Evolutionary conservation across 257 asterid genomes (phyloP), one percentile per base, ranked within the genome.

Genomic region (Penstemon davidsonii): DNA sequence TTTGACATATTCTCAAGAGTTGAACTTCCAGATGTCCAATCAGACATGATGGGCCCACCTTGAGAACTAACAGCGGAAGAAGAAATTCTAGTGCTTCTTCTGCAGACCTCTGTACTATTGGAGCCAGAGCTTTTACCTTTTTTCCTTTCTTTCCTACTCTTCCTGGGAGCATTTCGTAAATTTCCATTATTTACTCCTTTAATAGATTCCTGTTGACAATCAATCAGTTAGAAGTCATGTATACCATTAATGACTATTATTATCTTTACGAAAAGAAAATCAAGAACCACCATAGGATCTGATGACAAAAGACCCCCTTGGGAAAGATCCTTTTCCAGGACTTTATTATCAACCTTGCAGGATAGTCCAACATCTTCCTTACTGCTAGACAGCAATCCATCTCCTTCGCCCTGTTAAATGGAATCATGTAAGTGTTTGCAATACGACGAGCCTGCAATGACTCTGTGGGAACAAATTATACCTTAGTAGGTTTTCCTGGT

Each of bases 141-240:
- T 76, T 84, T 91, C 64, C 85, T 88, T 71, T 83, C 95, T 85
- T 82, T 90, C 85, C 81, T 86, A 78, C 79, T 85, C 95, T 85
- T 94, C 80, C 85, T 83, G 67, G 86, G 41, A 75, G 83, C 86
- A 85, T 78, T 77, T 79, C 81, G 82, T 15, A 64, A 73, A 67
- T 81, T 80, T 76, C 80, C 88, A 56, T 78, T 83, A 60, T 71
- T 80, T 72, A 67, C 77, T 71, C 88, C 87, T 75, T 81, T 74
- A 74, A 67, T 80, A 79, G 92, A 75, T 81, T 83, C 96, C 97
- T 94, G 96, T 62, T 65, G 77, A 82, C 60, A 82, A 78, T 69
- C 78, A 82, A 84, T 78, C 73, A 79, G 86, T 88, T 83, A 88
- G 76, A 79, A 83, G 79, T 80, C 52, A 80, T 73, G 70, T 53